Percentiles rank a stretch among this genome's conserved stretches.
Conservation (phyloP, 768 basidiomycete species). For the Boletus subparvulus region DNA sequence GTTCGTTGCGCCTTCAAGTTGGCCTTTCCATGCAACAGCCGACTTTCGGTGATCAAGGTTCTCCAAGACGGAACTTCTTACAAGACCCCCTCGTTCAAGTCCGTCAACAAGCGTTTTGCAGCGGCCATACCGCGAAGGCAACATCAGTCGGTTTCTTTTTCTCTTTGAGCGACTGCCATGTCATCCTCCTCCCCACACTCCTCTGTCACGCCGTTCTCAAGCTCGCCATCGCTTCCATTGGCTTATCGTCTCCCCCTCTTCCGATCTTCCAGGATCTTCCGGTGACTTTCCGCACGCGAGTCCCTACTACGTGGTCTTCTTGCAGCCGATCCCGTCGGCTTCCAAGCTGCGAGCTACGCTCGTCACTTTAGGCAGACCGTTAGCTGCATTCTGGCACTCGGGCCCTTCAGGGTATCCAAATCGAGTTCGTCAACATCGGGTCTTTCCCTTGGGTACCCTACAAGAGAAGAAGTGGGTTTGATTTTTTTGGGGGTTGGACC, state of each 20-base stretch:
- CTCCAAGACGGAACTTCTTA: conserved; percentile 84
- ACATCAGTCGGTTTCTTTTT: conserved; percentile 53
- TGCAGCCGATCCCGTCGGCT: conserved; percentile 88
- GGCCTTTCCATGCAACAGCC: conserved; percentile 11
- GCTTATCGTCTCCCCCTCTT: conserved; percentile 95
- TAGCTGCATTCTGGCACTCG: conserved; percentile 72
- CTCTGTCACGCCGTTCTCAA: conserved; percentile 57
- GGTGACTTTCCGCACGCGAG: conserved; percentile 79
- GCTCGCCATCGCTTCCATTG: conserved; percentile 48
- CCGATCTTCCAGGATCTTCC: conserved; percentile 73
- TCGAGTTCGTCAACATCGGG: conserved; percentile 78
- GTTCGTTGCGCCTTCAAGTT: conserved; percentile 32
- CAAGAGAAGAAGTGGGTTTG: conserved; percentile 59
- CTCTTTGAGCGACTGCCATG: conserved; percentile 86
- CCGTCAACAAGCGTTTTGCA: conserved; percentile 90
- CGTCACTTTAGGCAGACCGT: conserved; percentile 86
- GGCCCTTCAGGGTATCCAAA: conserved; percentile 78
- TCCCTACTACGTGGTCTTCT: conserved; percentile 84
- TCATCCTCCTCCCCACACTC: conserved; percentile 88
- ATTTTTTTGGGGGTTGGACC: not conserved
- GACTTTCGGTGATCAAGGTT: conserved; percentile 39
- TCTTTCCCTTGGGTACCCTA: conserved; percentile 89
- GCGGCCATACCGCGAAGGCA: conserved; percentile 86
- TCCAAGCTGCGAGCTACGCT: conserved; percentile 84
- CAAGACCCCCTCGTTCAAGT: conserved; percentile 76